Evolutionary conservation across 345 rosid species (phyloP), one percentile per base, ranked within the genome.

Genomic region (Aquilaria yunnanensis): DNA sequence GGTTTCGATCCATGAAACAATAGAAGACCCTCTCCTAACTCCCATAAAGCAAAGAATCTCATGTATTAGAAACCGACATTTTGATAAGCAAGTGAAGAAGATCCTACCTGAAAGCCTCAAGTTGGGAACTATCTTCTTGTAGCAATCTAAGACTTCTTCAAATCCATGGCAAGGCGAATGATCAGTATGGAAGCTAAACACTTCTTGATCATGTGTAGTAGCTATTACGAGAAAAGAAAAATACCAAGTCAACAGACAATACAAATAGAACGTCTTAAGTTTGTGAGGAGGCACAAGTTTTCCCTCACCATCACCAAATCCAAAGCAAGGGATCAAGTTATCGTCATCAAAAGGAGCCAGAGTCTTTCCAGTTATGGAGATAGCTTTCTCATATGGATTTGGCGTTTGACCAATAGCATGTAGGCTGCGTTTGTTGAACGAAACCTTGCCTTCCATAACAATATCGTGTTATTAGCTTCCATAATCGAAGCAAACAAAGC

Each of bases 321-420:
- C 97, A 57, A 81, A 86, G 68, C 93, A 86, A 31, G 93, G 97
- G 49, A 91, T 83, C 31, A 91, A 70, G 75, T 86, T 83, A 70
- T 91, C 97, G 2, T 91, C 97, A 12, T 91, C 97, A 51, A 91
- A 91, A 23, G 93, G 85, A 66, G 97, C 82, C 69, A 90, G 56
- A 5, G 97, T 87, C 72, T 72, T 82, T 31, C 97, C 97, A 16
- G 87, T 80, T 6, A 90, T 80, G 2, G 82, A 81, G 64, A 87
- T 87, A 34, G 96, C 96, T 60, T 77, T 75, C 70, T 90, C 97
- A 32, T 90, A 90, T 8, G 97, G 97, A 73, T 87, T 90, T n/a
- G 77, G 85, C 5, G 69, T 48, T 41, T 77, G 72, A 0, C 86
- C 83, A 11, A 85, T 68, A 13, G 74, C 69, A 64, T 90, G 97